A percentile compares a stretch with the other conserved stretches of the same genome.
Evolutionary conservation across 306 rosid species (phyloP).

Genomic region (Styphnolobium japonicum): DNA sequence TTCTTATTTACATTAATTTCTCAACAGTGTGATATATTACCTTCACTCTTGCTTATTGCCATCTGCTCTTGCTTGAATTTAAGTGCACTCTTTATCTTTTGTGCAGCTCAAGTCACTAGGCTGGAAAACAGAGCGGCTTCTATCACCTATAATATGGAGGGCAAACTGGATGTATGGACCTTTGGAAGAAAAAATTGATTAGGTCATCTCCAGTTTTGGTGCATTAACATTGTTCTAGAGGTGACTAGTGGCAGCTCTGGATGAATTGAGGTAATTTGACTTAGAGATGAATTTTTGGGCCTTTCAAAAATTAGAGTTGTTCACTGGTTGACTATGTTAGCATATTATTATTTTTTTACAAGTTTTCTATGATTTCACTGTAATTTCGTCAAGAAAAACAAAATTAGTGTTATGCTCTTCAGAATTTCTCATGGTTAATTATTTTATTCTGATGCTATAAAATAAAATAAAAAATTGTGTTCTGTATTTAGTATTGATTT

Average conservation of each 20-base stretch:
- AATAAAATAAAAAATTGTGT: background rate
- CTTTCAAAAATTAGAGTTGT: background rate
- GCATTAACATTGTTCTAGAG: background rate
- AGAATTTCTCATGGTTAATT: background rate
- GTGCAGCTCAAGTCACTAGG: slow-evolving; percentile 74
- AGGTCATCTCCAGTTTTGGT: slow-evolving; percentile 12
- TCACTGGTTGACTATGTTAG: background rate
- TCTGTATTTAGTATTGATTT: background rate
- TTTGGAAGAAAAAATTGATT: slow-evolving; percentile 59
- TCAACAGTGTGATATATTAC: background rate
- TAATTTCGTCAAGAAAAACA: background rate
- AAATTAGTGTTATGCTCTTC: background rate
- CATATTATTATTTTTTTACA: background rate
- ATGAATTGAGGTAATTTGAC: slow-evolving; percentile 12
- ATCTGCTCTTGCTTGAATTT: background rate
- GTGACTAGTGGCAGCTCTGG: background rate
- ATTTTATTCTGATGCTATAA: background rate
- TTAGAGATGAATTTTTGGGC: background rate
- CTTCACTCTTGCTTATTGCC: no score
- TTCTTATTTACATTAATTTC: background rate
- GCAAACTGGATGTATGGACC: slow-evolving; percentile 74
- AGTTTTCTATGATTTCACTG: background rate
- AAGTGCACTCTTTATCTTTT: background rate
- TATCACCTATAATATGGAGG: slow-evolving; percentile 75
- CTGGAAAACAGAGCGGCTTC: slow-evolving; percentile 92